phyloP scores from a whole-genome alignment of 345 rosid species.

The Zanthoxylum bungeanum region DNA sequence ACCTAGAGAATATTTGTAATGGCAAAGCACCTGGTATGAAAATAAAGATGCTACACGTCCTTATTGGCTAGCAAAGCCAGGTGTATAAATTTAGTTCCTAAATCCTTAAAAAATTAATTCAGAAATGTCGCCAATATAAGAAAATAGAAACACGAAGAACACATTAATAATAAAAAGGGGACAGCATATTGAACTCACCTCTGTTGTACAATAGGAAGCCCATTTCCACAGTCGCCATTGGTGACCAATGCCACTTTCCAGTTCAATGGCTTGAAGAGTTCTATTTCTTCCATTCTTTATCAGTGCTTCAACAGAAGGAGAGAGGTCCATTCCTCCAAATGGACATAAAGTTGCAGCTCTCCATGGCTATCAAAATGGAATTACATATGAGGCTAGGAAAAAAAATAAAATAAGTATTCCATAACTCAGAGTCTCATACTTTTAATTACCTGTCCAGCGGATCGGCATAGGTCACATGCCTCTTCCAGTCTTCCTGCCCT shows the following conservation, averaged over 20 bases:
- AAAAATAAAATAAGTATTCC: background rate
- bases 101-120: background rate
- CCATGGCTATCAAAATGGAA: slow-evolving; percentile 67
- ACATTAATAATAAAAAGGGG: background rate
- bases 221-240: slow-evolving; percentile 94
- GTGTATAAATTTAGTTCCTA: slow-evolving; percentile 4
- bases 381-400: background rate
- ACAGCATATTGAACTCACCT: slow-evolving; percentile 40
- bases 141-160: background rate
- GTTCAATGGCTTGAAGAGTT: slow-evolving; percentile 85
- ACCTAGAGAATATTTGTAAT: background rate
- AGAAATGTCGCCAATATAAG: background rate
- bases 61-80: background rate
- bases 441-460: slow-evolving; percentile 85
- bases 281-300: slow-evolving; percentile 75
- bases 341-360: slow-evolving; percentile 90
- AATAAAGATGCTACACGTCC: background rate
- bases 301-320: slow-evolving; percentile 84
- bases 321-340: slow-evolving; percentile 77
- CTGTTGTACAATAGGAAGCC: slow-evolving; percentile 94
- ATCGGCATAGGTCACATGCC: slow-evolving; percentile 91
- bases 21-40: background rate
- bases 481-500: slow-evolving; percentile 94
- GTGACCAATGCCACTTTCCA: slow-evolving; percentile 87
- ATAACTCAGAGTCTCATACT: slow-evolving; percentile 6